Percentiles rank a stretch among this genome's conserved stretches.
These are phyloP conservation scores for Salvia hispanica DNA, from an alignment of 257 asterid genomes.

Conservation along the genomic window DNA sequence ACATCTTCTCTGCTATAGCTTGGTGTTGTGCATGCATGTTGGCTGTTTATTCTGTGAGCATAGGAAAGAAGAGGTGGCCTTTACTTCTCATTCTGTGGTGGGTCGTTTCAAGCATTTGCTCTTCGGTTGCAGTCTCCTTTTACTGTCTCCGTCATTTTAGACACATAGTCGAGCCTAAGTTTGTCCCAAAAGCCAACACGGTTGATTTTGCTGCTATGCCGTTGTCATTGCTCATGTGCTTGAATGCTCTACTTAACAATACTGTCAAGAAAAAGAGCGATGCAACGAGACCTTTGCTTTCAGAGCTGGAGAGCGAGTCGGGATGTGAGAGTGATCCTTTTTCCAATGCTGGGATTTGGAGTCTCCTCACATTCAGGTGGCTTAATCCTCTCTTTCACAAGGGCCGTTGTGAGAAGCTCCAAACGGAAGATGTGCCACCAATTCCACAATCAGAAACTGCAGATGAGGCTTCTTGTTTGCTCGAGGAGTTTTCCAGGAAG, in stretches of 20 bases:
- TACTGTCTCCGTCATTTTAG: slow-evolving; percentile 36
- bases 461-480: slow-evolving; percentile 59
- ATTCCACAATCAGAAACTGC: slow-evolving; percentile 66
- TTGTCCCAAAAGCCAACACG: slow-evolving; percentile 40
- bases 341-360: slow-evolving; percentile 76
- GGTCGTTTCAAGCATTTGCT: slow-evolving; percentile 46
- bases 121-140: slow-evolving; percentile 34
- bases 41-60: slow-evolving; percentile 43
- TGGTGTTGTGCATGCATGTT: slow-evolving; percentile 55
- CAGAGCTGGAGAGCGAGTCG: slow-evolving; percentile 14
- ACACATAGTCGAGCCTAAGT: slow-evolving; percentile 33
- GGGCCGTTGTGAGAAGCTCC: slow-evolving; percentile 56
- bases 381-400: slow-evolving; percentile 69
- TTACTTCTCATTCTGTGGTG: slow-evolving; percentile 67
- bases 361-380: slow-evolving; percentile 68
- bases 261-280: slow-evolving; percentile 33
- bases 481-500: slow-evolving; percentile 59
- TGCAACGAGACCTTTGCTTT: slow-evolving; percentile 50
- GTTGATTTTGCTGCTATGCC: slow-evolving; percentile 60
- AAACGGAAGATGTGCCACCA: slow-evolving; percentile 52
- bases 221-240: slow-evolving; percentile 47
- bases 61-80: slow-evolving; percentile 57
- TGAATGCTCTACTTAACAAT: slow-evolving; percentile 35
- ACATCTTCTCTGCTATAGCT: slow-evolving; percentile 41
- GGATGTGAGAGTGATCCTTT: slow-evolving; percentile 35